phyloP scores from a whole-genome alignment of 139 green algal genomes.

The Ettlia oleoabundans region DNA sequence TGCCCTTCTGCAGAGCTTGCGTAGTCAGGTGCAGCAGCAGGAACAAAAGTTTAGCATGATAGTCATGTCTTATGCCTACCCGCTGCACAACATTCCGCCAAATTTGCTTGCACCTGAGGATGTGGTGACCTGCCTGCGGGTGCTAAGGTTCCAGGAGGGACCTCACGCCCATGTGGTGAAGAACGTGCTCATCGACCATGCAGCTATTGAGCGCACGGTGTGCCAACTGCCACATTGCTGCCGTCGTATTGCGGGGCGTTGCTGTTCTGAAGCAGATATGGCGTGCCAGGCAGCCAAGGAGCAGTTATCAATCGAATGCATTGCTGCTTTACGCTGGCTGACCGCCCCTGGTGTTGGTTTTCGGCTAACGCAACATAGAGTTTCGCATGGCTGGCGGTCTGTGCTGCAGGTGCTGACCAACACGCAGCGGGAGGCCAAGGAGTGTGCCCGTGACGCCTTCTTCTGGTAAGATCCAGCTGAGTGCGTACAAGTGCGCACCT shows the following conservation, averaged over 20 bases:
- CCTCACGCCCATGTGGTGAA: constrained; percentile 23
- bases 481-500: too few relatives aligned
- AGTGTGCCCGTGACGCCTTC: neutral
- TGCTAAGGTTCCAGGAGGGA: constrained; percentile 21
- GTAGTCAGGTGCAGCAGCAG: neutral
- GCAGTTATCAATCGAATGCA: too few relatives aligned
- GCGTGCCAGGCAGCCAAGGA: too few relatives aligned
- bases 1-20: neutral
- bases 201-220: constrained; percentile 40
- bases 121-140: neutral
- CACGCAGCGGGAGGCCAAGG: constrained; percentile 1
- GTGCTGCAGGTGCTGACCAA: constrained; percentile 1
- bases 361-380: too few relatives aligned
- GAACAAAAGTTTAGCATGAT: neutral
- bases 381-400: neutral
- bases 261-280: too few relatives aligned
- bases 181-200: constrained; percentile 45
- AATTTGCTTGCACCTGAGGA: neutral
- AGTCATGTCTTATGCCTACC: constrained; percentile 34
- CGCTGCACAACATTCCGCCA: constrained; percentile 44
- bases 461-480: constrained; percentile 14
- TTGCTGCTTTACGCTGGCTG: too few relatives aligned
- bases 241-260: too few relatives aligned
- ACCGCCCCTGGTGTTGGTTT: too few relatives aligned
- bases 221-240: neutral